A percentile compares a stretch with the other conserved stretches of the same genome.
Evolutionary conservation across 2,329 filamentous ascomycete genomes (phyloP).

Genomic region (Pyricularia pennisetigena): DNA sequence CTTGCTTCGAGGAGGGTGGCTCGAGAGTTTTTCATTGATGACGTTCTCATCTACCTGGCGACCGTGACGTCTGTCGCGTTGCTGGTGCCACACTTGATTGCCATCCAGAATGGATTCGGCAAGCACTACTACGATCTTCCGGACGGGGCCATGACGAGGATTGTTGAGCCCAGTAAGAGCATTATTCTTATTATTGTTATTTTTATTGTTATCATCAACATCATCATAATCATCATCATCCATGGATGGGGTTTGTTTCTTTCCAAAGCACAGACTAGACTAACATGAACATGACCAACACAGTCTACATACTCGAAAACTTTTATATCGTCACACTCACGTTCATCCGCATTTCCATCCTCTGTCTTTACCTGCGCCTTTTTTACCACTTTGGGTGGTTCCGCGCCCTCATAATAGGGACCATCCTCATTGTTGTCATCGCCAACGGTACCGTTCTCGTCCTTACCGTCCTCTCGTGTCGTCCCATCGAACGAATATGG

Average conservation of each 20-base stretch:
- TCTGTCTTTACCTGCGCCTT: constrained; percentile 9
- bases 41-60: background rate
- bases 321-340: constrained; percentile 8
- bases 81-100: background rate
- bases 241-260: too few relatives aligned
- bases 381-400: constrained; percentile 8
- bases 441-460: constrained; percentile 6
- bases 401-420: background rate
- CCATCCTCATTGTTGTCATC: constrained; percentile 5
- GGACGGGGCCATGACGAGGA: constrained; percentile 3
- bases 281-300: background rate
- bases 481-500: constrained; percentile 9
- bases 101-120: constrained; percentile 7
- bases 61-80: background rate
- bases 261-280: background rate
- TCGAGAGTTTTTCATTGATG: background rate
- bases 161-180: background rate
- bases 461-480: constrained; percentile 10
- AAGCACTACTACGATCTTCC: constrained; percentile 9
- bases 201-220: too few relatives aligned
- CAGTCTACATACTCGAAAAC: constrained; percentile 10
- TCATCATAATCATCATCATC: too few relatives aligned
- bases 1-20: background rate
- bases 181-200: background rate
- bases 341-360: constrained; percentile 8